Evolutionary conservation across 164 flowering plant genomes (phyloP), one percentile per base, ranked within the genome.

Genomic region (Sedum album): DNA sequence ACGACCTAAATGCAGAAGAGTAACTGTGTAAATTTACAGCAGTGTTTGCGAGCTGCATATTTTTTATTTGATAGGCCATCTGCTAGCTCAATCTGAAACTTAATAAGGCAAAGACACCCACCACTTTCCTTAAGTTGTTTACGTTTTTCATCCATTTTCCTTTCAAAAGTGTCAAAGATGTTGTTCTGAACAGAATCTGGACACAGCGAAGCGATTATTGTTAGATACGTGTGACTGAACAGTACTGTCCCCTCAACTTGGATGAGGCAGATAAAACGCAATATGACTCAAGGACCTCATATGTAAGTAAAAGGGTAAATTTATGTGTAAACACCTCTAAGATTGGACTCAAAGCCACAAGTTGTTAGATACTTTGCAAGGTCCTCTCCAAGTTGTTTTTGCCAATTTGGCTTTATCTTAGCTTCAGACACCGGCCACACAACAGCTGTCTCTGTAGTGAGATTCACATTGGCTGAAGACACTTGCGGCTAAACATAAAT

Each of bases 311-410:
- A 13, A n/a, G 7, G 28, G 8, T 4, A 21, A 20, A 6, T 1
- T 44, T 7, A 31, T 65, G 67, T 74, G 53, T 63, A 38, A 25
- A 70, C 70, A 91, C 97, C 93, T 79, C 88, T 85, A 78, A 82
- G 86, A 57, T 76, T 86, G 57, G 99, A 88, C 62, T 77, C 73
- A 76, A 91, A 94, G 55, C 99, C 99, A 75, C 97, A 90, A 61
- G 18, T 84, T 1, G 96, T 90, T 79, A 94, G 82, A 76, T 88
- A 96, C 72, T 83, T 84, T 28, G 99, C 99, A 72, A 94, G 96
- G 35, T 74, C 79, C 76, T 88, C 96, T 68, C 99, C 99, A 65
- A 94, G 70, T 68, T 83, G 76, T 49, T 80, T 73, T 70, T 81
- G 81, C 99, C 99, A 91, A 73, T 91, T 81, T 31, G 90, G 81